Base-by-base conservation (phyloP, 768 basidiomycete species). In the Suillus luteus region DNA sequence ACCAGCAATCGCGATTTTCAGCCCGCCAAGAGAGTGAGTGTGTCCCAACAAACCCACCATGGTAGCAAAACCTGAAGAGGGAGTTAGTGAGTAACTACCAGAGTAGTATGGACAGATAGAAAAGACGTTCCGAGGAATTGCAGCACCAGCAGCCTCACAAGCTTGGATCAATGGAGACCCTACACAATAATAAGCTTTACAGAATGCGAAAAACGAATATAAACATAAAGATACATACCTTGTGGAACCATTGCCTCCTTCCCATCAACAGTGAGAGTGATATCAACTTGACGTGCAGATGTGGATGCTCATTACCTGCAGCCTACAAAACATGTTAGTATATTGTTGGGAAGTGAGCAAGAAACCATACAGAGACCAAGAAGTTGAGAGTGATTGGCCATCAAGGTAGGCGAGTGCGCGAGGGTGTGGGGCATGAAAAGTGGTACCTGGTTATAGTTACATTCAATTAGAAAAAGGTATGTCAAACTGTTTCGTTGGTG, bases 171-270 rank as follows among this genome's bases (percentile, higher is more conserved):
- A 81, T 19, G 95, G 95, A 68, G 94, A 92, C 61, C 93, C 93
- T 94, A 63, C 51, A 33, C 64, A 24, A 15, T 48, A 35, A 37
- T 57, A n/a, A 57, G 59, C 40, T 51, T 59, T 70, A 66, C 65
- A 63, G 46, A 31, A 44, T 5, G 60, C 51, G 43, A 62, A 41
- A 40, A 11, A 59, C 40, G 38, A 54, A 43, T 38, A n/a, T 37
- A 64, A 12, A 49, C 37, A 19, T 19, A 59, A n/a, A 55, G 54
- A 54, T n/a, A 58, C 65, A 52, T 64, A 92, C 96, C 96, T 81
- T 96, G 95, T 31, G 95, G 95, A 43, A 99, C 95, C 2, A 94
- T 95, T 24, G 99, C 95, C 80, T 95, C 91, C 78, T 96, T 97
- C 67, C 96, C 96, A 77, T 99, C 96, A 48, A 99, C 90, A 1